A percentile compares a stretch with the other conserved stretches of the same genome.
Evolutionary conservation across 805 yeast species (phyloP).

Genomic region (Schwanniomyces vanrijiae): DNA sequence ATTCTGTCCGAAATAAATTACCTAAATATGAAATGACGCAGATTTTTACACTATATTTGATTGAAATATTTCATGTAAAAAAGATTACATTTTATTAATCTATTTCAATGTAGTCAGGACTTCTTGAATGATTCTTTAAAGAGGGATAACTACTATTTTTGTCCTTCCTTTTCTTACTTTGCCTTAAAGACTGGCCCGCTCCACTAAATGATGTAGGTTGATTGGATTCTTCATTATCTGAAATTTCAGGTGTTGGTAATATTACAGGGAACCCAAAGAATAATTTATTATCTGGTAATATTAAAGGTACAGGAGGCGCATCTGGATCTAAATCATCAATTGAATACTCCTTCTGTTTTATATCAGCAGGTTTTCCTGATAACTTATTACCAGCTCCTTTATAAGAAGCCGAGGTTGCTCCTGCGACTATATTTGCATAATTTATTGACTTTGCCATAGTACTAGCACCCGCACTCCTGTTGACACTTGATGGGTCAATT

Average conservation of each 20-base stretch:
- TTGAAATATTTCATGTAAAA: background rate
- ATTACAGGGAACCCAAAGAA: slow-evolving; percentile 90
- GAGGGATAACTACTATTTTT: slow-evolving; percentile 47
- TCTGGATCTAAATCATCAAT: slow-evolving; percentile 49
- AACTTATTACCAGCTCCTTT: slow-evolving; percentile 69
- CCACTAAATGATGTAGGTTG: slow-evolving; percentile 52
- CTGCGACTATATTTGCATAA: slow-evolving; percentile 58
- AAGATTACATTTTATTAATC: slow-evolving; percentile 41
- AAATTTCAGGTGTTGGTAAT: slow-evolving; percentile 35
- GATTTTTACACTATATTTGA: background rate
- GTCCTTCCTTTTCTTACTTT: slow-evolving; percentile 68
- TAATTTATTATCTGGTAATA: slow-evolving; percentile 79
- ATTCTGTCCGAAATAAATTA: background rate
- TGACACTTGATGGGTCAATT: slow-evolving; percentile 33
- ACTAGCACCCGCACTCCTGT: slow-evolving; percentile 49
- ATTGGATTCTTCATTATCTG: slow-evolving; percentile 25
- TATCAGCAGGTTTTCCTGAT: slow-evolving; percentile 54
- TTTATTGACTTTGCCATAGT: slow-evolving; percentile 77
- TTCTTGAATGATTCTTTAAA: slow-evolving; percentile 61
- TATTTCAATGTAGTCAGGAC: slow-evolving; percentile 80
- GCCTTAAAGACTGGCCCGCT: slow-evolving; percentile 73
- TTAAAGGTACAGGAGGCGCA: slow-evolving; percentile 70
- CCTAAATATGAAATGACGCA: background rate
- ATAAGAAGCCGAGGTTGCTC: slow-evolving; percentile 38
- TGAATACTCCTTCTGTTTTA: slow-evolving; percentile 24